phyloP scores from a whole-genome alignment of 371 early-diverging fungal species.

The Apophysomyces elegans region DNA sequence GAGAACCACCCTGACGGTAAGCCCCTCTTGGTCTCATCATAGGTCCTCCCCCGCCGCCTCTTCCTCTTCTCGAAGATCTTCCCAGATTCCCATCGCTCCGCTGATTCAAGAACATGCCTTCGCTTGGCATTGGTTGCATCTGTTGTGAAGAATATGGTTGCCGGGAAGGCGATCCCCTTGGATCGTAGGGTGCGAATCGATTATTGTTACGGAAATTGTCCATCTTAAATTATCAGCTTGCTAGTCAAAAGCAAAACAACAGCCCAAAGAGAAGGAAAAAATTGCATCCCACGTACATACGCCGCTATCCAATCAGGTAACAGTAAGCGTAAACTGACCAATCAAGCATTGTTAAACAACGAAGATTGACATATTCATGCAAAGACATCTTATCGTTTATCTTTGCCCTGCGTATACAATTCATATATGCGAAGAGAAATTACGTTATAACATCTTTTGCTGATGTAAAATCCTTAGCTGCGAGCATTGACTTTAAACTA shows the following conservation, averaged over 20 bases:
- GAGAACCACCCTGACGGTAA: conserved; percentile 21
- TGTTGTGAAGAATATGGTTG: conserved; percentile 10
- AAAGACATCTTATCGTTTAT: too few species aligned
- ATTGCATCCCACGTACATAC: neutral
- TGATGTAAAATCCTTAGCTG: too few species aligned
- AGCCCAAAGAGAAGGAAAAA: conserved; percentile 1
- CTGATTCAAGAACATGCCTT: conserved; percentile 11
- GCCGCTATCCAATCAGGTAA: conserved; percentile 5
- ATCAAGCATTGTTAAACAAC: neutral
- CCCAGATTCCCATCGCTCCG: conserved; percentile 14
- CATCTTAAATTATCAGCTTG: neutral
- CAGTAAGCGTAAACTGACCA: neutral
- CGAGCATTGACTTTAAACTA: too few species aligned
- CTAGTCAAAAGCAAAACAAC: neutral
- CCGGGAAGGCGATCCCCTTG: conserved; percentile 19
- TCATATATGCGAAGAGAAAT: too few species aligned
- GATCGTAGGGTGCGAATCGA: conserved; percentile 32
- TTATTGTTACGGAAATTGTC: conserved; percentile 15
- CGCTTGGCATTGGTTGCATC: conserved; percentile 6
- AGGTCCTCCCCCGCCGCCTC: conserved; percentile 28
- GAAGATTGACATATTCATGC: too few species aligned
- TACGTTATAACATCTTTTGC: too few species aligned
- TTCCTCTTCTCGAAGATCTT: conserved; percentile 12
- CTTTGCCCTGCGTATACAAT: too few species aligned
- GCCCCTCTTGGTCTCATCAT: conserved; percentile 28